phyloP scores from a whole-genome alignment of 2,329 filamentous ascomycete species.

The Cercospora brassicicola region DNA sequence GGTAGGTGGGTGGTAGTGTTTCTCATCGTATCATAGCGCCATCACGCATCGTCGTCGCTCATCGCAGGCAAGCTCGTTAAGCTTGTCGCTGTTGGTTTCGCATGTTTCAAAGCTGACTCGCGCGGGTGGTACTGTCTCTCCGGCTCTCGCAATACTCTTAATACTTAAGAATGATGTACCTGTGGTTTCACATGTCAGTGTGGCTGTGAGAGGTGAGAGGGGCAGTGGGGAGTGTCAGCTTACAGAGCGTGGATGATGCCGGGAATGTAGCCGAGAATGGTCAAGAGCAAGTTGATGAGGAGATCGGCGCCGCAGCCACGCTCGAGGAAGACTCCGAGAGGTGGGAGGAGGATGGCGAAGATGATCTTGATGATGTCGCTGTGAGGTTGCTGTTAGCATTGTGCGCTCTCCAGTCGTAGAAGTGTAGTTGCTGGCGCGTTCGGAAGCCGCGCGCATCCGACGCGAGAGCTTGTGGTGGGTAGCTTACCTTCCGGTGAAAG shows the following conservation, averaged over 20 bases:
- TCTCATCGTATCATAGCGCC: neutral
- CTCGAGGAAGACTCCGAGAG: slow-evolving; percentile 92
- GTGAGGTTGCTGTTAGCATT: slow-evolving; percentile 9
- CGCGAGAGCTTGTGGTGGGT: slow-evolving; percentile 1
- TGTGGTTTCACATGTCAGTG: slow-evolving; percentile 34
- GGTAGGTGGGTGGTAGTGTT: neutral
- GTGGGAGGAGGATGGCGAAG: slow-evolving; percentile 85
- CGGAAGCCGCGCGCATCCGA: slow-evolving; percentile 11
- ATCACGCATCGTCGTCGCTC: neutral
- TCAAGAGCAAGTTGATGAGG: slow-evolving; percentile 89
- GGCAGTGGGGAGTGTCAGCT: slow-evolving; percentile 40
- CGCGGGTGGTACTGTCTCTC: neutral
- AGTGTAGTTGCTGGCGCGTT: slow-evolving; percentile 21
- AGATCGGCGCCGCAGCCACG: slow-evolving; percentile 82
- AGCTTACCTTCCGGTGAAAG: slow-evolving; percentile 60
- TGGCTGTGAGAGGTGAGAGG: neutral
- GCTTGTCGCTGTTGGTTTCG: neutral
- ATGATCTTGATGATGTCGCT: slow-evolving; percentile 80
- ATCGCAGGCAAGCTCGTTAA: neutral
- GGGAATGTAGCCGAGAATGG: slow-evolving; percentile 57
- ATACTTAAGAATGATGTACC: slow-evolving; percentile 87
- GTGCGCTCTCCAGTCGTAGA: neutral
- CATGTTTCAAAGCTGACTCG: neutral
- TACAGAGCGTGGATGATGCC: slow-evolving; percentile 88
- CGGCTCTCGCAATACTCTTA: slow-evolving; percentile 47